Conservation (phyloP, 768 basidiomycete genomes). For the Hortiboletus campestris region DNA sequence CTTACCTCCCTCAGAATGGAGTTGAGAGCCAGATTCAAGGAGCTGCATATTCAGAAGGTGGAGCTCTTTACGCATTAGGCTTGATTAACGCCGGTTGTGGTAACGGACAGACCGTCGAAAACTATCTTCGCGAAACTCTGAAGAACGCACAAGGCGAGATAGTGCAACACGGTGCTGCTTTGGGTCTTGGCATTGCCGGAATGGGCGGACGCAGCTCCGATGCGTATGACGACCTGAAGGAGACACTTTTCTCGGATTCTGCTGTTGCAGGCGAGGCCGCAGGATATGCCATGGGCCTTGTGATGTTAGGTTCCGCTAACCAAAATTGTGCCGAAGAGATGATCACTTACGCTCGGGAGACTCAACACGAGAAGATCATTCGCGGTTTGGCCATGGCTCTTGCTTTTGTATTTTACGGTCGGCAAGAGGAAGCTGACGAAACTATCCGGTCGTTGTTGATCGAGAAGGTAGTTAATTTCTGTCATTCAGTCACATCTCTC, state of each 20-base stretch:
- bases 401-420: conserved; percentile 89
- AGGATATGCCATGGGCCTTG: conserved; percentile 95
- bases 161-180: conserved; percentile 94
- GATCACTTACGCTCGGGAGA: conserved; percentile 94
- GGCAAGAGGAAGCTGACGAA: conserved; percentile 89
- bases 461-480: conserved; percentile 66
- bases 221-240: conserved; percentile 90
- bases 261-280: conserved; percentile 95
- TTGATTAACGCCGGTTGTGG: conserved; percentile 93
- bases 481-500: background rate
- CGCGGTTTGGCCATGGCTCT: conserved; percentile 91
- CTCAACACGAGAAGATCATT: conserved; percentile 99
- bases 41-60: conserved; percentile 90
- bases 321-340: conserved; percentile 84
- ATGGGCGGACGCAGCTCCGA: conserved; percentile 90
- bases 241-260: conserved; percentile 86
- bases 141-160: conserved; percentile 77
- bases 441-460: conserved; percentile 73
- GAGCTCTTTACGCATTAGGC: conserved; percentile 92
- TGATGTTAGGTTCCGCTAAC: conserved; percentile 95
- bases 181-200: conserved; percentile 93
- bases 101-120: conserved; percentile 60
- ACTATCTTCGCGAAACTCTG: conserved; percentile 77
- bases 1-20: conserved; percentile 82
- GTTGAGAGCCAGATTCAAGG: conserved; percentile 76